Conservation (phyloP, 2,329 filamentous ascomycete genomes). For the Septoria linicola region DNA sequence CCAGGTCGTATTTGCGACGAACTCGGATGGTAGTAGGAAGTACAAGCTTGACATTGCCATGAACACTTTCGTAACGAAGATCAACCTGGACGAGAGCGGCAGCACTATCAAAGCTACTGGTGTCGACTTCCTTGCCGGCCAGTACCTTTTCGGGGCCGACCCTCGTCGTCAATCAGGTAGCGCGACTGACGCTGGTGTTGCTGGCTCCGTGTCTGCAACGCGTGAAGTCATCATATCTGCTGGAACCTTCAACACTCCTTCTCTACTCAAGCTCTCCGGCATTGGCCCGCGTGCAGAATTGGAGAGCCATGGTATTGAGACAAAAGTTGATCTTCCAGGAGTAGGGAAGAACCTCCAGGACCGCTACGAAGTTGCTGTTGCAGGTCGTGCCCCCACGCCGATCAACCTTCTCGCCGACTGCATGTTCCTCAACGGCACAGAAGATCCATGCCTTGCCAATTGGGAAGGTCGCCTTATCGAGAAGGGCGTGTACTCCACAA, state of each 20-base stretch:
- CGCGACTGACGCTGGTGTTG: conserved; percentile 34
- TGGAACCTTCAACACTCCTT: conserved; percentile 62
- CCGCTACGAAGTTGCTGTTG: conserved; percentile 50
- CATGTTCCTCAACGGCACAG: conserved; percentile 31
- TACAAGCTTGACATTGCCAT: conserved; percentile 26
- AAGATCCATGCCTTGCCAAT: conserved; percentile 12
- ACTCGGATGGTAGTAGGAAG: too few species aligned
- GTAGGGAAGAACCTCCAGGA: background rate
- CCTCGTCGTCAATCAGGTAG: conserved; percentile 29
- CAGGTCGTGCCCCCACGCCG: conserved; percentile 42
- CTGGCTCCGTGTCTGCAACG: conserved; percentile 42
- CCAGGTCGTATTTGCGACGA: too few species aligned
- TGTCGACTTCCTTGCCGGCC: conserved; percentile 42
- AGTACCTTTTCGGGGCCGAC: conserved; percentile 40
- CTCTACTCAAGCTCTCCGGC: conserved; percentile 64
- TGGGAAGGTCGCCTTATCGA: conserved; percentile 21
- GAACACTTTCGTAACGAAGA: conserved; percentile 68
- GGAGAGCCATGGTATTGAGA: conserved; percentile 52
- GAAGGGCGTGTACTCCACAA: conserved; percentile 47
- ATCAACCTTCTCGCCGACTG: conserved; percentile 42
- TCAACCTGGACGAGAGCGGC: conserved; percentile 54
- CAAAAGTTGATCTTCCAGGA: conserved; percentile 54
- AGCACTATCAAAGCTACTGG: conserved; percentile 34
- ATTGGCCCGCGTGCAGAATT: conserved; percentile 58
- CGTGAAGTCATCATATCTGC: conserved; percentile 29